Conservation (phyloP, 306 rosid species). For the Corylus avellana region DNA sequence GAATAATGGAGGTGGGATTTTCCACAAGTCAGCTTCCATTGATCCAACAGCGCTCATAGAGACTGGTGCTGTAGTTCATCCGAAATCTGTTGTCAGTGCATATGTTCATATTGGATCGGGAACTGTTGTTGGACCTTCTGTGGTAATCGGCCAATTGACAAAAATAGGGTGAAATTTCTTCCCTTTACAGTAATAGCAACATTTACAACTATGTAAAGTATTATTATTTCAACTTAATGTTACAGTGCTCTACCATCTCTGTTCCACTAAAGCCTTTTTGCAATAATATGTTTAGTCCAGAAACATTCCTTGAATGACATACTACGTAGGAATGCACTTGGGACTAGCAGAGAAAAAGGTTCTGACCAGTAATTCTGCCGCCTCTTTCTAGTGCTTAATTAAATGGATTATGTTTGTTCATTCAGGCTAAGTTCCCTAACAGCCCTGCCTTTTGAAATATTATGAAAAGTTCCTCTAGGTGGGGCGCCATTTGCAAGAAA, state of each 20-base stretch:
- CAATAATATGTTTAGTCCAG: not conserved
- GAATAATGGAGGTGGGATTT: constrained; percentile 82
- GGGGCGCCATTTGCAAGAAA: not conserved
- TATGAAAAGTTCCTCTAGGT: constrained; percentile 5
- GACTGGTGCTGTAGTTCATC: constrained; percentile 74
- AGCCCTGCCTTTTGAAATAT: constrained; percentile 9
- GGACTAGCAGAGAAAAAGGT: too few species aligned
- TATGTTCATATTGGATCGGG: constrained; percentile 71
- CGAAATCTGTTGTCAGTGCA: constrained; percentile 57
- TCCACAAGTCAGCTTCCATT: constrained; percentile 64
- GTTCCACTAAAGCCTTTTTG: not conserved
- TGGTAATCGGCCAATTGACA: constrained; percentile 61
- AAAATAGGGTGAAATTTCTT: constrained; percentile 55
- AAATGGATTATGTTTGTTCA: constrained; percentile 11
- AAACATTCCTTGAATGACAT: too few species aligned
- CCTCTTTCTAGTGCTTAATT: not conserved
- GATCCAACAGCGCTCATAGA: constrained; percentile 72
- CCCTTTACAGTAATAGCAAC: not conserved
- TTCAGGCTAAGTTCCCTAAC: constrained; percentile 1
- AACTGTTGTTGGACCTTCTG: constrained; percentile 76
- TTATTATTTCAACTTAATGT: not conserved
- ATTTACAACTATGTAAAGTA: not conserved
- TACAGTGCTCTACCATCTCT: not conserved
- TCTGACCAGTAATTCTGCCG: too few species aligned
- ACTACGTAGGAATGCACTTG: too few species aligned